Evolutionary conservation across 2,329 filamentous ascomycete species (phyloP).

Genomic region (Beauveria asiatica): DNA sequence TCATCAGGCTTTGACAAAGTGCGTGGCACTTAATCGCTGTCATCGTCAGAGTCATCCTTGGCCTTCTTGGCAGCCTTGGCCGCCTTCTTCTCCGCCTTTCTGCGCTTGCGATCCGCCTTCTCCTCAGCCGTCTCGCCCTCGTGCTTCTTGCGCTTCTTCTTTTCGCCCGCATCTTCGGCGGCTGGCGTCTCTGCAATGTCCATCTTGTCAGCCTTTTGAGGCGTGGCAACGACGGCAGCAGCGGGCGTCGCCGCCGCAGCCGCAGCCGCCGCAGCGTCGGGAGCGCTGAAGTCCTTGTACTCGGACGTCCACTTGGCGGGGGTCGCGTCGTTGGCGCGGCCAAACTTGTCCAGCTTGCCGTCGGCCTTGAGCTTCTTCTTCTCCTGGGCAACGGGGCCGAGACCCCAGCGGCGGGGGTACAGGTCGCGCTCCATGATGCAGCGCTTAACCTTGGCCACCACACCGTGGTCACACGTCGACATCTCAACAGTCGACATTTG

Average conservation of each 20-base stretch:
- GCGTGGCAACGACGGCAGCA: conserved; percentile 31
- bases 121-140: conserved; percentile 67
- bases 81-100: conserved; percentile 52
- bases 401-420: conserved; percentile 93
- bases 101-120: conserved; percentile 51
- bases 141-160: conserved; percentile 71
- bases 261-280: conserved; percentile 35
- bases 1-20: not conserved
- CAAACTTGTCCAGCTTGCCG: conserved; percentile 97
- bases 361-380: conserved; percentile 99
- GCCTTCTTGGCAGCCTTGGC: conserved; percentile 47
- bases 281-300: conserved; percentile 81
- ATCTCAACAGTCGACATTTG: conserved; percentile 98
- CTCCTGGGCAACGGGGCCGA: conserved; percentile 85
- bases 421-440: conserved; percentile 99
- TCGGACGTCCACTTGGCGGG: conserved; percentile 86
- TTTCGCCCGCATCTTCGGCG: conserved; percentile 43
- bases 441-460: conserved; percentile 97
- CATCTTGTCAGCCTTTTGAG: conserved; percentile 29
- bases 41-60: conserved; percentile 42
- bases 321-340: conserved; percentile 83
- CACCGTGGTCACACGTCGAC: conserved; percentile 92
- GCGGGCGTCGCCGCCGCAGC: conserved; percentile 35
- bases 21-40: conserved; percentile 36
- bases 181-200: conserved; percentile 29